These are phyloP conservation scores for Hawksworthiomyces lignivorus DNA, from an alignment of 2,329 filamentous ascomycete genomes.

Conservation along the genomic window DNA sequence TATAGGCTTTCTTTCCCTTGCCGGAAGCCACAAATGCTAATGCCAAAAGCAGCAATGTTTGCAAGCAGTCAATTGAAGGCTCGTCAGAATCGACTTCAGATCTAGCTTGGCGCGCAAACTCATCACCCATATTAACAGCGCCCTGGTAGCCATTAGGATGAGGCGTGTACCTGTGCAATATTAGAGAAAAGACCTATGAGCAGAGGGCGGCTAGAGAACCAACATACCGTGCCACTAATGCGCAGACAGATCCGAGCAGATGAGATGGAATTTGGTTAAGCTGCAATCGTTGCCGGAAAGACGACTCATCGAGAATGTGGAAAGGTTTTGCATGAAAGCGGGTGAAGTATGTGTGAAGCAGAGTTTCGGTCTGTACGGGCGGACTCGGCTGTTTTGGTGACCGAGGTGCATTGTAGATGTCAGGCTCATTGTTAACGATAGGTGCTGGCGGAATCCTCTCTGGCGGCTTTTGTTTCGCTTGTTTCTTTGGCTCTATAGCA, in stretches of 20 bases:
- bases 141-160: conserved; percentile 61
- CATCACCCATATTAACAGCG: conserved; percentile 60
- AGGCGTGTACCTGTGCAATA: conserved; percentile 64
- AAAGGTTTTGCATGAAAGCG: conserved; percentile 77
- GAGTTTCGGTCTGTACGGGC: conserved; percentile 46
- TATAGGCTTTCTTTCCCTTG: conserved; percentile 77
- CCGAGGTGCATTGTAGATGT: background rate
- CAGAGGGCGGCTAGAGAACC: background rate
- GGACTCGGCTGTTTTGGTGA: conserved; percentile 25
- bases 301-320: conserved; percentile 70
- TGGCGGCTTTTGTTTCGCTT: background rate
- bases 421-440: background rate
- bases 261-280: conserved; percentile 55
- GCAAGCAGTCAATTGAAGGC: conserved; percentile 69
- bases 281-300: conserved; percentile 63
- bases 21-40: conserved; percentile 70
- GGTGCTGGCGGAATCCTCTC: background rate
- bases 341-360: conserved; percentile 72
- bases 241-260: conserved; percentile 50
- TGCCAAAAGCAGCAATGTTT: conserved; percentile 67
- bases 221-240: conserved; percentile 53
- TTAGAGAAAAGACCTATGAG: too few relatives aligned
- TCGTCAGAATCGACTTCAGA: conserved; percentile 70
- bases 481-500: background rate
- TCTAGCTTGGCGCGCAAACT: conserved; percentile 64